phyloP scores from a whole-genome alignment of 257 asterid genomes.

The Fraxinus americana region DNA sequence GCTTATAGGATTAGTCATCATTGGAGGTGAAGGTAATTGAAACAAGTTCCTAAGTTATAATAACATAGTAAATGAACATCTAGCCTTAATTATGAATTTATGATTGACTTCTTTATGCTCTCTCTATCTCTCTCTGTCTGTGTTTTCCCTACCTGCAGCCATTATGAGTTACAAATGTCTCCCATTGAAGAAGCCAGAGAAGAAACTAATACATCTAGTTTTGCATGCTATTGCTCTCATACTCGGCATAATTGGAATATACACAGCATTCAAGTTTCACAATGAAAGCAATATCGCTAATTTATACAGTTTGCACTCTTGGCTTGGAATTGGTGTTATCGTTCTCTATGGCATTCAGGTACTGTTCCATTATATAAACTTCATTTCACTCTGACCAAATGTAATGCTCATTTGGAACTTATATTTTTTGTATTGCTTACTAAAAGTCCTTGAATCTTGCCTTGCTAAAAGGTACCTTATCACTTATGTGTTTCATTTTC shows the following conservation, averaged over 20 bases:
- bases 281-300: conserved; percentile 86
- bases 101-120: background rate
- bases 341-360: conserved; percentile 93
- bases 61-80: background rate
- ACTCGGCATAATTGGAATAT: conserved; percentile 86
- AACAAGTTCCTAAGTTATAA: conserved; percentile 1
- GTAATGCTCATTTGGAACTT: background rate
- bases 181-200: conserved; percentile 74
- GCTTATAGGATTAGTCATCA: conserved; percentile 74
- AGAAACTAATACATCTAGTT: conserved; percentile 76
- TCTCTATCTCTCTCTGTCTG: background rate
- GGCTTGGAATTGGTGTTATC: conserved; percentile 85
- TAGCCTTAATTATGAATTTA: background rate
- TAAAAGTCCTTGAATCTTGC: background rate
- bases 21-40: conserved; percentile 87
- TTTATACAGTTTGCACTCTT: conserved; percentile 93
- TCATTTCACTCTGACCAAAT: background rate
- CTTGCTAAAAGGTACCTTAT: background rate
- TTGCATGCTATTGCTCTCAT: conserved; percentile 78
- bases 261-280: conserved; percentile 82
- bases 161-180: conserved; percentile 81
- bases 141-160: conserved; percentile 55
- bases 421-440: background rate
- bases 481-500: background rate
- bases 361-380: background rate